Conservation (phyloP, 75 land plant species). For the Cunninghamia lanceolata region DNA sequence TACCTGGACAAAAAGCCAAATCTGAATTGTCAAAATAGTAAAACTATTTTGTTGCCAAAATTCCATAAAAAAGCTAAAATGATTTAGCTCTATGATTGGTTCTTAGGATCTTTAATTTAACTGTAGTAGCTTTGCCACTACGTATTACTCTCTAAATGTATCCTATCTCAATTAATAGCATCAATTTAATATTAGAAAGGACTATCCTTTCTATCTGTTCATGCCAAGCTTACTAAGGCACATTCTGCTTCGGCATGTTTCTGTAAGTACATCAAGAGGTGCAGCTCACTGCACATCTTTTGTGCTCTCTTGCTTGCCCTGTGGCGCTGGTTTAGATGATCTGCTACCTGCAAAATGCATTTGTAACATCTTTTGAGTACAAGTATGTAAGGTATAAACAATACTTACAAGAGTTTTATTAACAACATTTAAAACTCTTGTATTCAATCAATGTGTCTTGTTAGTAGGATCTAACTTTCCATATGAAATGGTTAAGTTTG, state of each 20-base stretch:
- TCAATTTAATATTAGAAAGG: background rate
- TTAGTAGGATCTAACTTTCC: background rate
- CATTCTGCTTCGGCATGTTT: constrained; percentile 29
- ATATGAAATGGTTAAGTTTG: background rate
- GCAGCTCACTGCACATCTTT: constrained; percentile 21
- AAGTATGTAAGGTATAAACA: background rate
- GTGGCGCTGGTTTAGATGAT: constrained; percentile 23
- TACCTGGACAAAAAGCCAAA: constrained; percentile 15
- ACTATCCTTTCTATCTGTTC: background rate
- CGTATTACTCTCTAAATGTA: background rate
- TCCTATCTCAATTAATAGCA: background rate
- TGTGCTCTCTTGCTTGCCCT: constrained; percentile 28
- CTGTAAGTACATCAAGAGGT: constrained; percentile 24
- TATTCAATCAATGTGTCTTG: background rate
- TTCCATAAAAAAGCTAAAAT: background rate
- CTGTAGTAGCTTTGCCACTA: background rate
- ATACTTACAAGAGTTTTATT: background rate
- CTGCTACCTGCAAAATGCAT: constrained; percentile 19
- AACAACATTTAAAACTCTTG: background rate
- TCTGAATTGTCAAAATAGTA: background rate
- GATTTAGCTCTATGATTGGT: background rate
- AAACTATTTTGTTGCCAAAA: background rate
- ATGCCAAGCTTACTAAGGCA: constrained; percentile 13
- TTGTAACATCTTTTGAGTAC: background rate
- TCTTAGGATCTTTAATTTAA: background rate